These are phyloP conservation scores for Yarrowia sp. DNA, from an alignment of 805 yeast species.

Conservation along the genomic window DNA sequence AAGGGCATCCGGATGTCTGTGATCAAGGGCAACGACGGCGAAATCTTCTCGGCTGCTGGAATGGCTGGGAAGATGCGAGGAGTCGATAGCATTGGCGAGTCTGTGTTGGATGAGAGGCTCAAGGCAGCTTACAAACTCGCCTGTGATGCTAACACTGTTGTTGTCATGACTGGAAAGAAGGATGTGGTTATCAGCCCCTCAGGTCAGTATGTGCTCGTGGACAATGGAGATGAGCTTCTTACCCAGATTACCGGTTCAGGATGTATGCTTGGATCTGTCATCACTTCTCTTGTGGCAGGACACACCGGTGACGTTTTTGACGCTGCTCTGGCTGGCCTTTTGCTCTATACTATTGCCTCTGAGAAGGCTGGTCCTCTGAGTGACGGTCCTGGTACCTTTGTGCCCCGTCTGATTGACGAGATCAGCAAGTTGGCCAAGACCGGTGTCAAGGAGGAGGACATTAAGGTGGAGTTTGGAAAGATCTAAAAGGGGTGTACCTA, in stretches of 20 bases:
- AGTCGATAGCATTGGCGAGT: slow-evolving; percentile 60
- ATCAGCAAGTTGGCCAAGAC: neutral
- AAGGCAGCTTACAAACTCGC: slow-evolving; percentile 61
- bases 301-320: slow-evolving; percentile 51
- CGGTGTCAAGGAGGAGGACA: slow-evolving; percentile 7
- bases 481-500: neutral
- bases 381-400: slow-evolving; percentile 64
- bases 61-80: slow-evolving; percentile 65
- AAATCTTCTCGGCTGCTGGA: slow-evolving; percentile 68
- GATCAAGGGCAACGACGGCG: slow-evolving; percentile 88
- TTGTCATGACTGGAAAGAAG: slow-evolving; percentile 71
- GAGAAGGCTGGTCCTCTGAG: slow-evolving; percentile 55
- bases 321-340: slow-evolving; percentile 63
- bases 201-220: slow-evolving; percentile 43
- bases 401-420: slow-evolving; percentile 56
- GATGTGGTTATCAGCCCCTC: slow-evolving; percentile 55
- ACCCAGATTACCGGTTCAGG: slow-evolving; percentile 80
- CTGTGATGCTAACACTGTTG: slow-evolving; percentile 59
- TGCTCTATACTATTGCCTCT: slow-evolving; percentile 68
- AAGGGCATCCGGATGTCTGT: slow-evolving; percentile 63
- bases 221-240: slow-evolving; percentile 70
- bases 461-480: slow-evolving; percentile 13
- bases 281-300: slow-evolving; percentile 65
- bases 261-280: slow-evolving; percentile 77
- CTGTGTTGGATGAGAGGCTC: slow-evolving; percentile 45